phyloP scores from a whole-genome alignment of 73 alveolate genomes.

The Diophrys sp. region DNA sequence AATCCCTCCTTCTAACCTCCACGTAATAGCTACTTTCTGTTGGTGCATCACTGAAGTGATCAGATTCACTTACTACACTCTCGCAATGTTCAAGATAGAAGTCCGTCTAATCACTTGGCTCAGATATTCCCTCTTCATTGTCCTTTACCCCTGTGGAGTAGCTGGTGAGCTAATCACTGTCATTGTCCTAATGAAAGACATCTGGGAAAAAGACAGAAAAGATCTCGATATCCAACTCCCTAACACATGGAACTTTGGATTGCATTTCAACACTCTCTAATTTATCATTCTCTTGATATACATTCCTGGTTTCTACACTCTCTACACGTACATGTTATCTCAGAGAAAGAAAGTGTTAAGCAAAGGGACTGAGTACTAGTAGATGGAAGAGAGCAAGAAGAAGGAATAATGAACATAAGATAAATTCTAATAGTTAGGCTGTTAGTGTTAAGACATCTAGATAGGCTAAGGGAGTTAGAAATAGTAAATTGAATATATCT shows the following conservation, averaged over 20 bases:
- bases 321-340: slow-evolving; percentile 13
- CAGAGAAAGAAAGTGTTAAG: slow-evolving; percentile 5
- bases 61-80: slow-evolving; percentile 17
- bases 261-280: neutral
- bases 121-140: slow-evolving; percentile 19
- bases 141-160: slow-evolving; percentile 40
- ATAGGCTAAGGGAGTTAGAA: no score
- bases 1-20: neutral
- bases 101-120: slow-evolving; percentile 5
- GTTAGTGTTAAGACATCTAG: no score
- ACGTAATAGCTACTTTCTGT: slow-evolving; percentile 6
- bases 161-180: slow-evolving; percentile 29
- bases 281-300: neutral
- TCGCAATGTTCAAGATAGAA: neutral
- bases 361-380: neutral
- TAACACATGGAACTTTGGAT: slow-evolving; percentile 8
- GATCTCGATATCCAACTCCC: slow-evolving; percentile 7
- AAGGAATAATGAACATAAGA: no score
- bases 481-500: no score
- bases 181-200: neutral
- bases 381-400: neutral
- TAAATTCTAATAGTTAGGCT: no score
- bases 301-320: neutral
- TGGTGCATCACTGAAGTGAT: slow-evolving; percentile 44
- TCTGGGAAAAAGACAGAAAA: neutral